Evolutionary conservation across 2,329 filamentous ascomycete species (phyloP).

Genomic region (Alternaria longipes): DNA sequence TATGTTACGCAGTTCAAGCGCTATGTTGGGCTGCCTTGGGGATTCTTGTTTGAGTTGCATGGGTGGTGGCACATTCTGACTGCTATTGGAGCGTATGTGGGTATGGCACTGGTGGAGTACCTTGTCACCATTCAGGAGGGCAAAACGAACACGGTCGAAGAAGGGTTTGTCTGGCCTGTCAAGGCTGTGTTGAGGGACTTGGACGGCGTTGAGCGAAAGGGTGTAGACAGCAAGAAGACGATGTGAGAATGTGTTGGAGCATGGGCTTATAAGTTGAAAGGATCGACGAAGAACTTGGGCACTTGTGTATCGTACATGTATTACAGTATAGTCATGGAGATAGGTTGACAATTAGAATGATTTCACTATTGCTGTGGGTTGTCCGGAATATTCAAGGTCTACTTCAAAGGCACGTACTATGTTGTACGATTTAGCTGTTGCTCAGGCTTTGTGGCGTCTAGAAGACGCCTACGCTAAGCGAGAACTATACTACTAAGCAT

Average conservation of each 20-base stretch:
- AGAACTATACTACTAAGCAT: conserved; percentile 74
- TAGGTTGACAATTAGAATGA: neutral
- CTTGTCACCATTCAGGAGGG: conserved; percentile 46
- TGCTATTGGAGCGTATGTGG: conserved; percentile 61
- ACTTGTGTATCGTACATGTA: neutral
- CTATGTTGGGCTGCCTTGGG: conserved; percentile 63
- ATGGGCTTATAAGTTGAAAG: neutral
- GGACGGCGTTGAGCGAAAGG: conserved; percentile 23
- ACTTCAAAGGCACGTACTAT: neutral
- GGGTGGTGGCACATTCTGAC: conserved; percentile 73
- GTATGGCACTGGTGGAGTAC: conserved; percentile 51
- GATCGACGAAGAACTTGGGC: neutral
- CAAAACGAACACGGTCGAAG: conserved; percentile 35
- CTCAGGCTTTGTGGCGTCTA: conserved; percentile 17
- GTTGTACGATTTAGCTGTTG: conserved; percentile 6
- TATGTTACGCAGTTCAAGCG: conserved; percentile 58
- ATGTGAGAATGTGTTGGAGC: conserved; percentile 3
- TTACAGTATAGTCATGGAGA: neutral
- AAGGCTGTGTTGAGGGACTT: conserved; percentile 42
- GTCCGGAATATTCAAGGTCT: neutral
- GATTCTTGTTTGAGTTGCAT: conserved; percentile 66
- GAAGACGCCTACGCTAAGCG: conserved; percentile 63
- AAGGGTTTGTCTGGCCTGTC: conserved; percentile 51
- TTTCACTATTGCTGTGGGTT: neutral
- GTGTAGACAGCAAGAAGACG: conserved; percentile 25